Base-by-base conservation (phyloP, 257 asterid species). In the Orobanche coerulescens region DNA sequence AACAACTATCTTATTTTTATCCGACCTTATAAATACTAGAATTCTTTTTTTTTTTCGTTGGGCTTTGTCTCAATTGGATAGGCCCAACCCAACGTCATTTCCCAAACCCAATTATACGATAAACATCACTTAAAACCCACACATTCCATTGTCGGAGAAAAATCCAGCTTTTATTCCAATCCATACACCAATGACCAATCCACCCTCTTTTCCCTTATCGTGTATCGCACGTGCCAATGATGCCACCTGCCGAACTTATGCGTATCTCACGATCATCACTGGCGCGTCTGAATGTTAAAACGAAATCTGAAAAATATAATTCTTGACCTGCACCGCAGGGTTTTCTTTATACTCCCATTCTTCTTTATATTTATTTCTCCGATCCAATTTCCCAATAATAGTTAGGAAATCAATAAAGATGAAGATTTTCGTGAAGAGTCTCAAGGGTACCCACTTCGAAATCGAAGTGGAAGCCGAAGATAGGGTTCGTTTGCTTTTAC, bases 391-490 rank as follows among this genome's bases (percentile, higher is more conserved):
- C 37, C 61, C 58, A 0, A 19, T 18, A 34, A 31, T 34, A 59
- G 5, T 20, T 5, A 33, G 33, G 13, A 28, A 59, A 22, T 40
- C 23, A 8, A 3, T 1, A 11, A 51, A 24, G 59, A 79, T 79
- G 84, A 79, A 73, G 76, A 73, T 79, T 55, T 62, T 24, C 40
- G 79, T 79, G 66, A 79, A 75, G 75, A 79, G 73, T 50, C 71
- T 79, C 65, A 79, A 79, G 76, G 81, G 84, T 28, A 50, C 70
- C 25, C 74, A 72, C 55, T 79, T 79, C 69, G 81, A 73, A 63
- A 51, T 79, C 42, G 79, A 73, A 73, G 84, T 79, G 73, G 64
- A 69, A 34, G 68, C 77, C 8, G 58, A 67, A 3, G 84, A 73
- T 46, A 62, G 64, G 71, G 84, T 79, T 59, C 37, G 81, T 14